Evolutionary conservation across 495 filamentous ascomycete genomes (phyloP), one percentile per base, ranked within the genome.

Genomic region (Aeminium ludgeri): DNA sequence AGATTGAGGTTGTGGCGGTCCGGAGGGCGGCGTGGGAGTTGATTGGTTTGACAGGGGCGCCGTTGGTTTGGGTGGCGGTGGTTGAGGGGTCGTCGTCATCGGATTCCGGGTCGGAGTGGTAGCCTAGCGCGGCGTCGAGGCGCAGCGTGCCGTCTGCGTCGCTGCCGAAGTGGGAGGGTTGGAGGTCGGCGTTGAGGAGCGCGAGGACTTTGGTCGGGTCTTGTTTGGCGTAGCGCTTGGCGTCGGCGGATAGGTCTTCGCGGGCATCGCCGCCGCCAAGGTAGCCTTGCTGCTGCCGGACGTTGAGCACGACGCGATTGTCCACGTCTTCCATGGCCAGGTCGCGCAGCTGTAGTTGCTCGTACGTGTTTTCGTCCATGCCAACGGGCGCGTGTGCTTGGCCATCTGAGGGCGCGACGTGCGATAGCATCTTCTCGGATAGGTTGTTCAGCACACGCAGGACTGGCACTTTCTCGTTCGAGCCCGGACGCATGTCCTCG

Each of bases 351-450:
- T 72, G 68, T 31, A 95, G 65, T 50, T 80, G 60, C 45, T 76
- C 67, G 51, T 76, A 86, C 2, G 80, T 76, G 41, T 73, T 74
- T 49, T 85, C 80, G 47, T 91, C 82, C 47, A 79, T 61, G 10
- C 76, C 82, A 40, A 72, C 69, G 1, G 69, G 70, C 20, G 60
- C 70, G 46, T 67, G 68, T 10, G 73, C 67, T 42, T 82, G 73
- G 16, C 67, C 59, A 53, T 94, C 89, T 4, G 76, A 70, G 0
- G 84, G 79, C 4, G 77, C 69, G 13, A 91, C 82, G 42, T 83
- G 78, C 23, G 78, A 79, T 65, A 97, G 78, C 48, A 97, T 78
- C 55, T 89, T 95, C 51, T 85, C 80, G 51, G 80, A 89, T 40
- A 94, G 64, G 39, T 65, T 78, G 56, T 97, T 97, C 35, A 96